Conservation (phyloP, 305 asterid genomes). For the Solanum hybrid region DNA sequence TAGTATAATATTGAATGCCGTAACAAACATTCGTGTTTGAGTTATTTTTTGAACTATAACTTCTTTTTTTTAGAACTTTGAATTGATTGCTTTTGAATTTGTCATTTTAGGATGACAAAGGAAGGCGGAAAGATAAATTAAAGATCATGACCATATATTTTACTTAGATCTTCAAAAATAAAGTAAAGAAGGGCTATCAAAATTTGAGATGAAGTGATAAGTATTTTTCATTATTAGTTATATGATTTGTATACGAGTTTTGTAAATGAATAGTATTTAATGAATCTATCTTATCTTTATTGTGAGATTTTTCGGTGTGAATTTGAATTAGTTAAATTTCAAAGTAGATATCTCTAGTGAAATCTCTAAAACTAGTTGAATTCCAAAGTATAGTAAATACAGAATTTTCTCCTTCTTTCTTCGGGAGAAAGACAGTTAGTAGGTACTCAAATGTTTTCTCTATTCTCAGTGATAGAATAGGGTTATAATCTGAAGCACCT, state of each 20-base stretch:
- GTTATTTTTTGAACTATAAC: not conserved
- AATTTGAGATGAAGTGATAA: not conserved
- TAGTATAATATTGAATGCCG: not conserved
- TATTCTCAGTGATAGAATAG: too few relatives aligned
- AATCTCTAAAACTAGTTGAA: not conserved
- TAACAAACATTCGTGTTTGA: not conserved
- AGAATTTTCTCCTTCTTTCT: too few relatives aligned
- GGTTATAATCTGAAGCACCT: not conserved
- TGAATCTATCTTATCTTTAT: too few relatives aligned
- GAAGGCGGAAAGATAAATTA: not conserved
- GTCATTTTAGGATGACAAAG: not conserved
- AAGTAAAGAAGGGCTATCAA: not conserved
- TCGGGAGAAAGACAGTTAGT: accelerated
- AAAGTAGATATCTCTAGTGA: not conserved
- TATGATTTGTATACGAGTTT: not conserved
- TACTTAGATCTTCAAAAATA: not conserved
- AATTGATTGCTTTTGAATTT: not conserved
- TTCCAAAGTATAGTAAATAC: not conserved
- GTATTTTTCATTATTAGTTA: not conserved
- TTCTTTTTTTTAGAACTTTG: not conserved
- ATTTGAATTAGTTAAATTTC: too few relatives aligned
- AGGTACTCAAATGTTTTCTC: too few relatives aligned
- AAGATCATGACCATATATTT: not conserved
- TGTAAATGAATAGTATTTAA: not conserved
- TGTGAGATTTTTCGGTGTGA: accelerated